Evolutionary conservation across 2,329 filamentous ascomycete genomes (phyloP).

Genomic region (Ophiostoma tasmaniense): DNA sequence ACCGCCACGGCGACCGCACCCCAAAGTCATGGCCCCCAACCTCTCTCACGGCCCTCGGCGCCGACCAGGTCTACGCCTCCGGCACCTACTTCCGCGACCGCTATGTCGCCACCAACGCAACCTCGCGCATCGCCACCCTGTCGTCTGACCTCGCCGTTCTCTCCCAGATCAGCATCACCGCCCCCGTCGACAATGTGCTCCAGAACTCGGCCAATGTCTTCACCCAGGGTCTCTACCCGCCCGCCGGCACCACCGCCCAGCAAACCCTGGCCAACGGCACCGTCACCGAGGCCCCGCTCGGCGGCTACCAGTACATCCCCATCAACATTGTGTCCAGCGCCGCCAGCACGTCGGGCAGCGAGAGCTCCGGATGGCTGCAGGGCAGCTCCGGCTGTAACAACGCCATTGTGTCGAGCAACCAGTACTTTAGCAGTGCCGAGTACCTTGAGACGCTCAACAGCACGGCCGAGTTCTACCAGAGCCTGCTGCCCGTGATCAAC

Average conservation of each 20-base stretch:
- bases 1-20: conserved; percentile 83
- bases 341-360: conserved; percentile 46
- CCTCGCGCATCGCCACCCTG: conserved; percentile 56
- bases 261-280: conserved; percentile 65
- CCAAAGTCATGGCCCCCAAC: conserved; percentile 65
- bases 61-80: conserved; percentile 62
- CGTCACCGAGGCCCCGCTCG: conserved; percentile 56
- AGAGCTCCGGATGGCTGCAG: conserved; percentile 52
- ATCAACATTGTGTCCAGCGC: conserved; percentile 52
- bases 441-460: conserved; percentile 37
- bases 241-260: conserved; percentile 47
- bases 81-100: conserved; percentile 68
- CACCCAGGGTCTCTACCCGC: conserved; percentile 80
- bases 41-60: conserved; percentile 69
- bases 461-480: conserved; percentile 53
- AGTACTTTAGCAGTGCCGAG: conserved; percentile 41
- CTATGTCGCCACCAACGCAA: conserved; percentile 58
- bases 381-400: conserved; percentile 48
- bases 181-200: conserved; percentile 68
- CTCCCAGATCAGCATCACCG: conserved; percentile 61
- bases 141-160: conserved; percentile 57
- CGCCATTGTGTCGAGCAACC: conserved; percentile 46
- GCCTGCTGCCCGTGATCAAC: conserved; percentile 47
- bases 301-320: conserved; percentile 78
- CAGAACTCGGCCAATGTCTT: conserved; percentile 74